Evolutionary conservation across 805 yeast species (phyloP).

Genomic region (Saturnispora kantuleensis): DNA sequence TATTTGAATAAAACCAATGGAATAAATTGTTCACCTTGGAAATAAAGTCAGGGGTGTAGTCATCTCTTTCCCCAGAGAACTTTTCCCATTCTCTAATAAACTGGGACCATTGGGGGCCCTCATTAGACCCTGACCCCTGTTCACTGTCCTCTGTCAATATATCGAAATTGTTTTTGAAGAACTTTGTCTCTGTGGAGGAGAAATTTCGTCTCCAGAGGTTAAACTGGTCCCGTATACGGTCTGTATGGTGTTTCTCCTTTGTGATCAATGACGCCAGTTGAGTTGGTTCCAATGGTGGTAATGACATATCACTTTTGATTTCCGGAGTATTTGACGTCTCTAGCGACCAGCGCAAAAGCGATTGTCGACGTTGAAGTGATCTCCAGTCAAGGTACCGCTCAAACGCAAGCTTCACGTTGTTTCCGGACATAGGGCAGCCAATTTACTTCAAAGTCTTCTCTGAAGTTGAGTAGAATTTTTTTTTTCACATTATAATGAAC

Average conservation of each 20-base stretch:
- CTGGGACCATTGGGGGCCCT: too few species aligned
- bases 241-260: neutral
- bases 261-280: neutral
- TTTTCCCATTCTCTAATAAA: too few species aligned
- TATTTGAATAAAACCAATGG: slow-evolving; percentile 17
- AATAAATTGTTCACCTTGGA: slow-evolving; percentile 14
- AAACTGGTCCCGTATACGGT: neutral
- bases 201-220: slow-evolving; percentile 15
- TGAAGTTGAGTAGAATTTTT: neutral
- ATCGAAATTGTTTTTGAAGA: slow-evolving; percentile 21
- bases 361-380: slow-evolving; percentile 18
- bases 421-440: slow-evolving; percentile 12
- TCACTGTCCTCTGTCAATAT: neutral
- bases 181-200: slow-evolving; percentile 16
- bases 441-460: too few species aligned
- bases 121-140: too few species aligned
- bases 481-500: neutral
- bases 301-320: too few species aligned
- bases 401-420: slow-evolving; percentile 19
- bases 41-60: slow-evolving; percentile 9
- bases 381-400: slow-evolving; percentile 21
- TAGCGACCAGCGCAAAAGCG: slow-evolving; percentile 22
- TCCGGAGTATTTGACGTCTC: slow-evolving; percentile 7
- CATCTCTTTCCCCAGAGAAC: neutral
- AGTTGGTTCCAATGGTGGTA: neutral